phyloP scores from a whole-genome alignment of 163 green algal species.

The Scenedesmus sp. region DNA sequence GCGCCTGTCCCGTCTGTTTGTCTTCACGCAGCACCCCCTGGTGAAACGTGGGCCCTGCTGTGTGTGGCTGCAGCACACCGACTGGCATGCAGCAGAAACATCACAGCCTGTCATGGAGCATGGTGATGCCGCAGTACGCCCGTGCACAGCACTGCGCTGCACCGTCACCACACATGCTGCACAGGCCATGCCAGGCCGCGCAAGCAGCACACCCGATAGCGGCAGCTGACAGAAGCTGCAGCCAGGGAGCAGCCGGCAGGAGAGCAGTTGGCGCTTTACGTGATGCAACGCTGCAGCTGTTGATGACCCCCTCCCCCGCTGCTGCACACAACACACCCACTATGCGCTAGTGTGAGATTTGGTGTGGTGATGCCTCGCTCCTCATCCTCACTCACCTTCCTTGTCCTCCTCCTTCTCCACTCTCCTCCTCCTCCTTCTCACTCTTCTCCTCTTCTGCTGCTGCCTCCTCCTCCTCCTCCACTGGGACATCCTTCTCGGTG shows the following conservation, averaged over 20 bases:
- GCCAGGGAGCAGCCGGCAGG: not conserved
- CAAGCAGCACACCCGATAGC: not conserved
- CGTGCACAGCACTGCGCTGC: too few relatives aligned
- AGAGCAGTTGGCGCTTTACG: too few relatives aligned
- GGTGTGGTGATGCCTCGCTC: not conserved
- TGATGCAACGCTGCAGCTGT: too few relatives aligned
- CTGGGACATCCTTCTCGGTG: conserved; percentile 48
- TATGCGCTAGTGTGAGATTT: too few relatives aligned
- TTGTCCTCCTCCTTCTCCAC: conserved; percentile 59
- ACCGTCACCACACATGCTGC: too few relatives aligned
- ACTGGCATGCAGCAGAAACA: not conserved
- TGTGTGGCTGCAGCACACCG: not conserved
- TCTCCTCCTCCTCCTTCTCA: conserved; percentile 54
- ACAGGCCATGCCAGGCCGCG: too few relatives aligned
- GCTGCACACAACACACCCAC: conserved; percentile 51
- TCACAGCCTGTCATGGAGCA: not conserved
- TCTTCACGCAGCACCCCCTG: too few relatives aligned
- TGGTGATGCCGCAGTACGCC: too few relatives aligned
- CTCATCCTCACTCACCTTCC: conserved; percentile 59
- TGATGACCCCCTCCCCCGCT: too few relatives aligned
- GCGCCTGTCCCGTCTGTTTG: too few relatives aligned
- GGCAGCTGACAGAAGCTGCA: not conserved
- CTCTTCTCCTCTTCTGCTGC: not conserved
- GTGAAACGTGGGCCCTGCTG: too few relatives aligned
- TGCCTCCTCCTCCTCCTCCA: conserved; percentile 61